Evolutionary conservation across 2,329 filamentous ascomycete genomes (phyloP).

Genomic region (Pseudocercospora vitis): DNA sequence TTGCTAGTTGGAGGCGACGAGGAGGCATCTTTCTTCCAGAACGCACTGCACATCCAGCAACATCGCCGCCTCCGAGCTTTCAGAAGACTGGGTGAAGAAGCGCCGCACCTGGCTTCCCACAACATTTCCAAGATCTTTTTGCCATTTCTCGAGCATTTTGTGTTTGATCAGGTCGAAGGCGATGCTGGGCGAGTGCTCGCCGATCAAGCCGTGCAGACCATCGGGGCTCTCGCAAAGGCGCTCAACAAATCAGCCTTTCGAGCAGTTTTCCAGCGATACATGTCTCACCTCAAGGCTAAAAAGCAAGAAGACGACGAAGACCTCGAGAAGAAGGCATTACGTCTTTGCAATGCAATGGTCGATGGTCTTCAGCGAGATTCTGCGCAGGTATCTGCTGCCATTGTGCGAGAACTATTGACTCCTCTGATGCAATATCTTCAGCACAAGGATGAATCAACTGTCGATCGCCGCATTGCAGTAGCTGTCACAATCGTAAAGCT

Average conservation of each 20-base stretch:
- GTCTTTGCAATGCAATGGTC: constrained; percentile 76
- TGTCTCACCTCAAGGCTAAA: constrained; percentile 72
- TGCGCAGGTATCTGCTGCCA: constrained; percentile 32
- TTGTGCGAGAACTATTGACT: constrained; percentile 74
- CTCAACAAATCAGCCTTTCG: constrained; percentile 91
- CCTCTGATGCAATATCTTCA: constrained; percentile 82
- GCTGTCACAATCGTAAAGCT: constrained; percentile 87
- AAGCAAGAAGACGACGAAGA: constrained; percentile 52
- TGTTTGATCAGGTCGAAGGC: constrained; percentile 80
- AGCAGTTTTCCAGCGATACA: constrained; percentile 78
- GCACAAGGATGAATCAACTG: constrained; percentile 90
- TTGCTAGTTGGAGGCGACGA: constrained; percentile 73
- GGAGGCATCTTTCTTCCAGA: constrained; percentile 85
- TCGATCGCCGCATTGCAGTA: constrained; percentile 87
- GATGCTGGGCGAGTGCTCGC: constrained; percentile 76
- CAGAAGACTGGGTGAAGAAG: constrained; percentile 70
- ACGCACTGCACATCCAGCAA: constrained; percentile 86
- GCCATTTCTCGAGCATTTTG: constrained; percentile 89
- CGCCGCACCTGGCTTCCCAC: constrained; percentile 66
- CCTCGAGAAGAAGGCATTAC: constrained; percentile 80
- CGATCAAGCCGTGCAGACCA: constrained; percentile 79
- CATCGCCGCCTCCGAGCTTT: constrained; percentile 83
- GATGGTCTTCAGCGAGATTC: constrained; percentile 63
- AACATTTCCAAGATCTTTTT: constrained; percentile 87
- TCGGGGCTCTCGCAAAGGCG: constrained; percentile 71